Base-by-base conservation (phyloP, 1,284 basidiomycete genomes). In the Pseudozyma tsukubaensis region DNA sequence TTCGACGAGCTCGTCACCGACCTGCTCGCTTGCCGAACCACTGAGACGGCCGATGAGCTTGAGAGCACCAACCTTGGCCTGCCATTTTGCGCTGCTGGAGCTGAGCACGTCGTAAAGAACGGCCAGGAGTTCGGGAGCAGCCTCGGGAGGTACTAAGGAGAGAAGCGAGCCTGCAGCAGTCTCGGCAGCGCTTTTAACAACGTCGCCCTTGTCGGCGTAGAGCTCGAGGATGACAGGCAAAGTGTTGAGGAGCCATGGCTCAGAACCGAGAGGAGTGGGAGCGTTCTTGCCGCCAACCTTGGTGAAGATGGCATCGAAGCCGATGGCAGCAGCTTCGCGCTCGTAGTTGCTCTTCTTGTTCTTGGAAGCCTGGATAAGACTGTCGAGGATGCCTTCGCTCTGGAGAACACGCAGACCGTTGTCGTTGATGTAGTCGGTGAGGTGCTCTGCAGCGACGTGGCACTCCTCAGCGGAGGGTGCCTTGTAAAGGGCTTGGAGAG, bases 171-270 rank as follows among this genome's bases (percentile, higher is more conserved):
- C 94, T 78, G 92, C 89, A n/a, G 96, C 94, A 13, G 89, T 85
- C 37, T 90, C 87, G 19, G 95, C 93, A 21, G 94, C 94, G 51
- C 87, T 86, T 69, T 93, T 90, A 59, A 97, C 94, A 43, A 95
- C 92, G 71, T 96, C 93, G 66, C 94, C 94, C 86, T 97, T 97
- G 86, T 99, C 96, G 88, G 93, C 92, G 85, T 93, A 91, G 49
- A 95, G 88, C 72, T 94, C 93, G 83, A 94, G 91, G 48, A 98
- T 86, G 54, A 90, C 85, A 12, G 93, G 89, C 50, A 99, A 89
- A 21, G 91, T 91, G 5, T 91, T 88, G 18, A 97, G 87, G 36
- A 97, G 88, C 72, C 94, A 88, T n/a, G 94, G 94, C 62, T 91
- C 93, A 52, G 88, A 87, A 37, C 94, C 89, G 42, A 76, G 85